These are phyloP conservation scores for Fomitopsis schrenkii DNA, from an alignment of 1,284 basidiomycete genomes.

Conservation along the genomic window DNA sequence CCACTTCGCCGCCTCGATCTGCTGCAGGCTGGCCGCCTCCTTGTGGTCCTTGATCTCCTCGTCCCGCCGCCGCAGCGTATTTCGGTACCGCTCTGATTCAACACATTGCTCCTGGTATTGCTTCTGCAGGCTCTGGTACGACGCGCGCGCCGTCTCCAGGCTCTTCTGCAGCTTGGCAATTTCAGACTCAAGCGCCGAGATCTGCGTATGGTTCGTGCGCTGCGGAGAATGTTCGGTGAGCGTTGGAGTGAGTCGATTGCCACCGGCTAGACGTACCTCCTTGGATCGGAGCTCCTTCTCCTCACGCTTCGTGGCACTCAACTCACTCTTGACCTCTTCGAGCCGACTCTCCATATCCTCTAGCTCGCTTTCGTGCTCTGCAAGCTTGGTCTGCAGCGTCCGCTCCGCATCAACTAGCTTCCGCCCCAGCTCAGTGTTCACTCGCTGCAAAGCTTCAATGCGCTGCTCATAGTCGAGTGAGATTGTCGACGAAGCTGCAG, in stretches of 20 bases:
- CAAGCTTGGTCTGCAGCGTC: conserved; percentile 58
- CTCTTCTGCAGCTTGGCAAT: conserved; percentile 68
- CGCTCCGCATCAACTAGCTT: conserved; percentile 73
- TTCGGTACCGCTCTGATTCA: conserved; percentile 75
- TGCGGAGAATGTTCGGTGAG: conserved; percentile 22
- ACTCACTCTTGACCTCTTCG: conserved; percentile 71
- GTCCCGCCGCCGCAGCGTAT: conserved; percentile 68
- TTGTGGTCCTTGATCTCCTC: conserved; percentile 63
- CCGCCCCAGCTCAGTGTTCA: conserved; percentile 68
- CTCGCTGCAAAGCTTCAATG: conserved; percentile 63
- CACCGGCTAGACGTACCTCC: conserved; percentile 48
- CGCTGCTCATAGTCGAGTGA: conserved; percentile 65
- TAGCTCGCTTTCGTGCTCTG: conserved; percentile 73
- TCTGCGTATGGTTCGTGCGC: conserved; percentile 62
- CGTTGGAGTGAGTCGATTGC: neutral
- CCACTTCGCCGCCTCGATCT: conserved; percentile 60
- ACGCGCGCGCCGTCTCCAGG: conserved; percentile 63
- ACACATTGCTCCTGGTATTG: conserved; percentile 85
- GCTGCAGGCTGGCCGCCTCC: conserved; percentile 54
- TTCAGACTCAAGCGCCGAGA: conserved; percentile 70
- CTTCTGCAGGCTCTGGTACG: conserved; percentile 73
- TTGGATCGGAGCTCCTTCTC: conserved; percentile 85
- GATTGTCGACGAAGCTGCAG: conserved; percentile 49
- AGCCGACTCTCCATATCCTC: conserved; percentile 70
- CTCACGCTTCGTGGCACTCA: conserved; percentile 74